Conservation (phyloP, 2,329 filamentous ascomycete genomes). For the Stromatinia cepivora region DNA sequence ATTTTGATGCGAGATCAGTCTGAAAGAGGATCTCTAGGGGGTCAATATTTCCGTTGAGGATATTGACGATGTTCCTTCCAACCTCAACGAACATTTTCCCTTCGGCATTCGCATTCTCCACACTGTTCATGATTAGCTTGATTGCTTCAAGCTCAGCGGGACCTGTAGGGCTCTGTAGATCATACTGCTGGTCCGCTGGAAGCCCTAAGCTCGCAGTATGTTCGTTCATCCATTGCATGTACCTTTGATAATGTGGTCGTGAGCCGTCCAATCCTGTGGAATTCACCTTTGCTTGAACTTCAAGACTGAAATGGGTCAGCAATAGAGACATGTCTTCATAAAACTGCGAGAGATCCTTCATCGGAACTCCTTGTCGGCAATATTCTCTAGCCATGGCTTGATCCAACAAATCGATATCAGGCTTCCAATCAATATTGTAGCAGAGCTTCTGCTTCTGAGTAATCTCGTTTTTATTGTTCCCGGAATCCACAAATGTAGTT, state of each 20-base stretch:
- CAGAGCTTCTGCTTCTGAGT: neutral
- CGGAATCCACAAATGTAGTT: neutral
- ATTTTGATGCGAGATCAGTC: neutral
- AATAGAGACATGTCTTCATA: neutral
- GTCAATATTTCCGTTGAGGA: neutral
- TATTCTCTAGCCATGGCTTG: neutral
- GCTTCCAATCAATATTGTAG: neutral
- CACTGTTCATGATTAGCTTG: neutral
- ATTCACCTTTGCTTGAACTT: neutral
- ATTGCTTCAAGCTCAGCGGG: neutral
- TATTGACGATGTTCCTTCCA: neutral
- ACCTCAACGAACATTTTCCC: neutral
- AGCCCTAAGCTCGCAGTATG: neutral
- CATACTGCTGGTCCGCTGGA: neutral
- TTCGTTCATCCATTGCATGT: neutral
- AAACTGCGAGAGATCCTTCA: neutral
- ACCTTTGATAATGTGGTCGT: neutral
- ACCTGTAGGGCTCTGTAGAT: neutral
- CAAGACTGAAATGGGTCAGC: neutral
- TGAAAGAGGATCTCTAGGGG: neutral
- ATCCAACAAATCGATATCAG: neutral
- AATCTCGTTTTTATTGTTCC: neutral
- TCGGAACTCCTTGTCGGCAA: neutral
- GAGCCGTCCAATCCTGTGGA: no score
- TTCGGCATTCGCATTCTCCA: slow-evolving; percentile 18